phyloP scores from a whole-genome alignment of 768 basidiomycete genomes.

The Ramaria rubella region DNA sequence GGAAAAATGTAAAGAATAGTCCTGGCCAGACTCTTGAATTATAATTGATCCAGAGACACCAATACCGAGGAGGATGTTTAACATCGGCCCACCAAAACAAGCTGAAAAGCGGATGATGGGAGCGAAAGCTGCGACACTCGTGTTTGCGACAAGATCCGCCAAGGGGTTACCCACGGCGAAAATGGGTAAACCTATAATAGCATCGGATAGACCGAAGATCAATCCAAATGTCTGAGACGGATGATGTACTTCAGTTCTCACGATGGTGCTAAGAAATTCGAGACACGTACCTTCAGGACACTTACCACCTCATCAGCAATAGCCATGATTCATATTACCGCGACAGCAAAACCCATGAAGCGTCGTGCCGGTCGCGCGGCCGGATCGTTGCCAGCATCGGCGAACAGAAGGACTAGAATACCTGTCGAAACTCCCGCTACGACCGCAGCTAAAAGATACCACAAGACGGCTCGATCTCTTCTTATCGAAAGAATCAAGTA shows the following conservation, averaged over 20 bases:
- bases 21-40: slow-evolving; percentile 47
- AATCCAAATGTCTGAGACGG: slow-evolving; percentile 73
- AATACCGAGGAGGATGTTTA: slow-evolving; percentile 85
- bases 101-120: slow-evolving; percentile 95
- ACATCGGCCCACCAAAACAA: slow-evolving; percentile 90
- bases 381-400: slow-evolving; percentile 50
- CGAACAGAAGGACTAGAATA: slow-evolving; percentile 51
- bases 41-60: slow-evolving; percentile 89
- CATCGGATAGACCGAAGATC: slow-evolving; percentile 93
- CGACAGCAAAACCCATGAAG: slow-evolving; percentile 84
- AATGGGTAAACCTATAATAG: slow-evolving; percentile 93
- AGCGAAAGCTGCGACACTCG: slow-evolving; percentile 89
- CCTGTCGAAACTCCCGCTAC: slow-evolving; percentile 50
- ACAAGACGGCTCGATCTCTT: slow-evolving; percentile 37
- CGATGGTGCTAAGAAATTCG: background rate
- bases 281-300: slow-evolving; percentile 64
- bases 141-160: slow-evolving; percentile 95
- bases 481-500: slow-evolving; percentile 28
- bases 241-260: background rate
- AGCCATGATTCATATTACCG: slow-evolving; percentile 97
- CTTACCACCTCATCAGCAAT: slow-evolving; percentile 95
- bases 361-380: slow-evolving; percentile 65
- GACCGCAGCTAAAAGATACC: slow-evolving; percentile 49
- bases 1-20: slow-evolving; percentile 71
- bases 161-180: slow-evolving; percentile 96